Percentiles rank a stretch among this genome's conserved stretches.
phyloP scores from a whole-genome alignment of 768 basidiomycete species.

The Mycena haematopus region DNA sequence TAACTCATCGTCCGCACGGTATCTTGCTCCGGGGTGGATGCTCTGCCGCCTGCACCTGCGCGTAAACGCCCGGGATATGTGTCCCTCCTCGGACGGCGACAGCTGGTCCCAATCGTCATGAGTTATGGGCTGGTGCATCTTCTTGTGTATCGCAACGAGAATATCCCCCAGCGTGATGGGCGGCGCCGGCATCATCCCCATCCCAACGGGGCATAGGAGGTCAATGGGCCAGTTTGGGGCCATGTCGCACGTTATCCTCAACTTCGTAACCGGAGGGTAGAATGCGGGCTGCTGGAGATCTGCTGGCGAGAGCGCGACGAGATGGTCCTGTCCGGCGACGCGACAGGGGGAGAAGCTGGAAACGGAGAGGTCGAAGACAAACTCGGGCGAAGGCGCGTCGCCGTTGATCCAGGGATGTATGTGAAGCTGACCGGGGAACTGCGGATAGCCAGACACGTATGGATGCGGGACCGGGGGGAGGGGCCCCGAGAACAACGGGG shows the following conservation, averaged over 20 bases:
- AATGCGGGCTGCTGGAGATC: conserved; percentile 62
- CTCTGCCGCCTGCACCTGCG: conserved; percentile 43
- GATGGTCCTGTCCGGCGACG: conserved; percentile 46
- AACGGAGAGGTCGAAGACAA: conserved; percentile 64
- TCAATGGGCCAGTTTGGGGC: conserved; percentile 70
- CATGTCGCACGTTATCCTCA: conserved; percentile 63
- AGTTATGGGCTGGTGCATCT: conserved; percentile 52
- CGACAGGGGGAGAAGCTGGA: conserved; percentile 53
- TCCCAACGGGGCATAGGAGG: conserved; percentile 44
- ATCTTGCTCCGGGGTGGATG: conserved; percentile 13
- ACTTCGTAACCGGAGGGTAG: conserved; percentile 56
- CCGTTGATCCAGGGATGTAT: conserved; percentile 64
- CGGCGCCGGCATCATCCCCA: conserved; percentile 36
- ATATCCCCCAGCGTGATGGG: conserved; percentile 68
- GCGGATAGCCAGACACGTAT: conserved; percentile 27
- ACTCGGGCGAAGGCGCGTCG: conserved; percentile 48
- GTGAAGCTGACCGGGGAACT: conserved; percentile 31
- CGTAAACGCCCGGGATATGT: conserved; percentile 45
- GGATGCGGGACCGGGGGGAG: conserved; percentile 31
- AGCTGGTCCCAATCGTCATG: conserved; percentile 48
- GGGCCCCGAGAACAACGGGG: conserved; percentile 37
- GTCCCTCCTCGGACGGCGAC: conserved; percentile 36
- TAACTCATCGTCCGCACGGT: conserved; percentile 31
- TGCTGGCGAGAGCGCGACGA: conserved; percentile 45
- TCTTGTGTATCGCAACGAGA: conserved; percentile 54